Evolutionary conservation across 2,329 filamentous ascomycete genomes (phyloP).

Genomic region (Cladosporium sp.): DNA sequence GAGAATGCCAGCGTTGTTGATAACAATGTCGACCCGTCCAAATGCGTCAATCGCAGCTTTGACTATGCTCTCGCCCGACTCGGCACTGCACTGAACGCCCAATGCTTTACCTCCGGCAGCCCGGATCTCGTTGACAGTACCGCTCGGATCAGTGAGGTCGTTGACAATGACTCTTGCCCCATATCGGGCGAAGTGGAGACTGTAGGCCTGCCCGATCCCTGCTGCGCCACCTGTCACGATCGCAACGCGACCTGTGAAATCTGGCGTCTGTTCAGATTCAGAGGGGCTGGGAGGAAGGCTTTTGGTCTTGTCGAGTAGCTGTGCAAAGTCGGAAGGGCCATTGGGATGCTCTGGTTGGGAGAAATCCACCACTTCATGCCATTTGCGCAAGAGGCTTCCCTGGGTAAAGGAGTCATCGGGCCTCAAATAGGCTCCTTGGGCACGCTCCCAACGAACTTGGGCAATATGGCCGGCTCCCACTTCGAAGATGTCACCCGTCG

Average conservation of each 20-base stretch:
- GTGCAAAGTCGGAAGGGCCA: constrained; percentile 85
- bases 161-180: constrained; percentile 90
- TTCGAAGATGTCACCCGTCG: constrained; percentile 91
- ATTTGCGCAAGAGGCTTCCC: constrained; percentile 83
- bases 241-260: constrained; percentile 83
- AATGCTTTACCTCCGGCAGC: constrained; percentile 85
- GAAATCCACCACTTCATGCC: constrained; percentile 86
- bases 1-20: constrained; percentile 98
- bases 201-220: constrained; percentile 89
- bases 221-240: constrained; percentile 86
- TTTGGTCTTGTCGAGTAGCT: constrained; percentile 78
- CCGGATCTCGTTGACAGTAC: constrained; percentile 88
- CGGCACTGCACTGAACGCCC: constrained; percentile 89
- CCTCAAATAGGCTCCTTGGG: constrained; percentile 84
- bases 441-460: constrained; percentile 93
- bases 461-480: constrained; percentile 88
- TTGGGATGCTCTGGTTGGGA: constrained; percentile 75
- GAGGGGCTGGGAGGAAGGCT: constrained; percentile 72
- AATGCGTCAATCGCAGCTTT: constrained; percentile 92
- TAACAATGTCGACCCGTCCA: constrained; percentile 88
- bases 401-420: constrained; percentile 86
- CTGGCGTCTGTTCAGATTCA: constrained; percentile 63
- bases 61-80: constrained; percentile 87
- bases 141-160: constrained; percentile 89
- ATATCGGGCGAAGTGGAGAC: constrained; percentile 79